These are phyloP conservation scores for Naganishia albida DNA, from an alignment of 1,284 basidiomycete species.

Conservation along the genomic window DNA sequence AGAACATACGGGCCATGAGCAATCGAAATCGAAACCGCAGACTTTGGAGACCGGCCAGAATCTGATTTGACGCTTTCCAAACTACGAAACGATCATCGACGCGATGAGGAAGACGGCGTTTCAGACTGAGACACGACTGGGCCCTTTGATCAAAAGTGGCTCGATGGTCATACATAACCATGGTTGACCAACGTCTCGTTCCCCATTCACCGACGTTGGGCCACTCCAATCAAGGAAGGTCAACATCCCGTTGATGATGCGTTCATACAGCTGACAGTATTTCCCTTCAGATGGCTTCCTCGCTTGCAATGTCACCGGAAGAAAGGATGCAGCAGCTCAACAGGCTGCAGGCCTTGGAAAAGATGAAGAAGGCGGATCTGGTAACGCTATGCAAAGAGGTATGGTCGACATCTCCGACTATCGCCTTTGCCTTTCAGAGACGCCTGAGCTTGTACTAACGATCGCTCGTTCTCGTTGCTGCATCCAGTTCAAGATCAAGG, in stretches of 20 bases:
- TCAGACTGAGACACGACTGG: background rate
- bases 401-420: background rate
- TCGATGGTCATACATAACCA: background rate
- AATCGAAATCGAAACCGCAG: background rate
- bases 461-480: background rate
- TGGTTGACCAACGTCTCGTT: background rate
- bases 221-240: background rate
- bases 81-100: too few species aligned
- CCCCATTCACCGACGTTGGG: background rate
- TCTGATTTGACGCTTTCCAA: too few species aligned
- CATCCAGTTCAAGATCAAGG: background rate
- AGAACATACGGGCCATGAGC: too few species aligned
- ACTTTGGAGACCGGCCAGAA: too few species aligned
- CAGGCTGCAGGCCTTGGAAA: background rate
- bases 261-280: background rate
- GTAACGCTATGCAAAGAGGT: constrained; percentile 18
- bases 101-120: background rate
- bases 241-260: background rate
- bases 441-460: background rate
- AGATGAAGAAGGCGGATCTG: constrained; percentile 7
- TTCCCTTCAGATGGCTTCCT: background rate
- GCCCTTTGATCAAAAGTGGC: background rate
- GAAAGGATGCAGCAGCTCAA: background rate
- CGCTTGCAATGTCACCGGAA: too few species aligned
- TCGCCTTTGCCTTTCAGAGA: background rate